These are phyloP conservation scores for Phytophthora vignae DNA, from an alignment of 352 stramenopile species.

Conservation along the genomic window DNA sequence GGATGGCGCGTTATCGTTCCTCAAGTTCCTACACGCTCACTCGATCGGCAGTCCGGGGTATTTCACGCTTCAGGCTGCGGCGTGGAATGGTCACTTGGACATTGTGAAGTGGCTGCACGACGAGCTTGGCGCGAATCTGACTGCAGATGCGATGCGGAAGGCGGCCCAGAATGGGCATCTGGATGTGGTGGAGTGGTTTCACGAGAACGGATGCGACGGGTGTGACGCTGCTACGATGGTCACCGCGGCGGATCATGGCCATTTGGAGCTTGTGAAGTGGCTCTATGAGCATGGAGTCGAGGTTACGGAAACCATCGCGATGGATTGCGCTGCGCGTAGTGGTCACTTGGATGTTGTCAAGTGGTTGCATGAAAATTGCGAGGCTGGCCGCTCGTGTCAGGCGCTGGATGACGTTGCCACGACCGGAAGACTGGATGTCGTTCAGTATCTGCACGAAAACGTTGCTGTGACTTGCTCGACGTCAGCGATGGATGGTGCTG, in stretches of 20 bases:
- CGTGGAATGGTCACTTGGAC: constrained; percentile 29
- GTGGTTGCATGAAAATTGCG: constrained; percentile 25
- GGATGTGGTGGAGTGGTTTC: constrained; percentile 33
- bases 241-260: constrained; percentile 19
- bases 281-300: constrained; percentile 22
- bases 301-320: constrained; percentile 4
- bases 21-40: constrained; percentile 28
- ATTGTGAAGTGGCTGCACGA: constrained; percentile 33
- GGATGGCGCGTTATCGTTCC: constrained; percentile 23
- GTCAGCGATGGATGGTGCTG: constrained; percentile 29
- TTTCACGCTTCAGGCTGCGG: constrained; percentile 25
- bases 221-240: constrained; percentile 23
- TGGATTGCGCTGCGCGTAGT: constrained; percentile 27
- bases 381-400: not conserved
- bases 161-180: constrained; percentile 30
- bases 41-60: constrained; percentile 22
- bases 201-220: constrained; percentile 23
- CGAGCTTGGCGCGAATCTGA: constrained; percentile 7
- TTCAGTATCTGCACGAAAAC: constrained; percentile 22
- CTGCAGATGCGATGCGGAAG: constrained; percentile 24
- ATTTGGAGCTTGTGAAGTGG: constrained; percentile 32
- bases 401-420: constrained; percentile 29
- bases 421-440: constrained; percentile 17
- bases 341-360: constrained; percentile 31
- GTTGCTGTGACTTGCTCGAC: constrained; percentile 6